These are phyloP conservation scores for Russula sp. DNA, from an alignment of 768 basidiomycete genomes.

Conservation along the genomic window DNA sequence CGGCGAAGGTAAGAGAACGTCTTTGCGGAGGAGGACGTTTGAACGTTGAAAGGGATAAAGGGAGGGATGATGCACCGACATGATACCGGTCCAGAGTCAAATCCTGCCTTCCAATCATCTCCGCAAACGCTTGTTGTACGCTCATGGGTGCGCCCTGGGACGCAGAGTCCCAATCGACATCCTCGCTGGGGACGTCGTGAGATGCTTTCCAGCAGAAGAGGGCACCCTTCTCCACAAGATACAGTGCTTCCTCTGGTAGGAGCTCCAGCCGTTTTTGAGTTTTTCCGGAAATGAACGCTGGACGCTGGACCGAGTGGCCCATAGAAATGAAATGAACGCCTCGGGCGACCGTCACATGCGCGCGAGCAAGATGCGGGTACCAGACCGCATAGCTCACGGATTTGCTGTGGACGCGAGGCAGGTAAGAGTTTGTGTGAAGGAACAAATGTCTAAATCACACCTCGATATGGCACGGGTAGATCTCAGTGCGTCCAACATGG, in stretches of 20 bases:
- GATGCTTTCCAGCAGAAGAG: conserved; percentile 75
- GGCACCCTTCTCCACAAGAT: conserved; percentile 86
- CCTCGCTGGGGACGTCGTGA: conserved; percentile 27
- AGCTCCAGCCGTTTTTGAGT: conserved; percentile 68
- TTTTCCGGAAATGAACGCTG: conserved; percentile 36
- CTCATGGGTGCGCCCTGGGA: conserved; percentile 70
- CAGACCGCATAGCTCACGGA: conserved; percentile 76
- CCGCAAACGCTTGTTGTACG: conserved; percentile 83
- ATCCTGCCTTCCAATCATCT: conserved; percentile 76
- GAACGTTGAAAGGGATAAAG: neutral
- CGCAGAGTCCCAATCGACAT: conserved; percentile 35
- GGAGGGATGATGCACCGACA: conserved; percentile 38
- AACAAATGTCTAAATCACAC: conserved; percentile 35
- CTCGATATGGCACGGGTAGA: conserved; percentile 70
- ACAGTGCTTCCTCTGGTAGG: conserved; percentile 91
- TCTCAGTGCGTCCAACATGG: conserved; percentile 81
- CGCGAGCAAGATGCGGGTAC: conserved; percentile 58
- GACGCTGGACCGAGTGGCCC: conserved; percentile 69
- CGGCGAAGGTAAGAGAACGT: conserved; percentile 91
- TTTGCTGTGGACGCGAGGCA: conserved; percentile 44
- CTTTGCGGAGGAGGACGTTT: conserved; percentile 36
- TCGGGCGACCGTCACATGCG: conserved; percentile 62
- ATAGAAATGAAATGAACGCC: conserved; percentile 81
- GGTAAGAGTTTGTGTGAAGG: neutral
- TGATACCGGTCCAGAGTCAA: conserved; percentile 85